These are phyloP conservation scores for Microbotryum scabiosae DNA, from an alignment of 1,284 basidiomycete species.

Conservation along the genomic window DNA sequence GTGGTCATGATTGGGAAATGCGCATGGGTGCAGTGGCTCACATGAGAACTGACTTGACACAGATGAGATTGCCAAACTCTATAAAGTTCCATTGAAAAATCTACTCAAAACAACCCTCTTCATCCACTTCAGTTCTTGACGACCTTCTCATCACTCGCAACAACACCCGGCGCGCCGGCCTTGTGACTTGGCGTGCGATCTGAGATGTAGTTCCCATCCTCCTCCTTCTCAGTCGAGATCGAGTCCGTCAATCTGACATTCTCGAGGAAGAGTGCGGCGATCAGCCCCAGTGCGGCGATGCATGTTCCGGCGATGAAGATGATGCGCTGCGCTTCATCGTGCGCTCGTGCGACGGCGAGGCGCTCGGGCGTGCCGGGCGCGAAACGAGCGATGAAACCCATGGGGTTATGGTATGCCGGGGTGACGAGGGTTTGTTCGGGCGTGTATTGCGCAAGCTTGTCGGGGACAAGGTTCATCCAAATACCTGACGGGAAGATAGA, in stretches of 20 bases:
- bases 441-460: conserved; percentile 34
- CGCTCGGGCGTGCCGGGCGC: conserved; percentile 34
- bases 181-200: no score
- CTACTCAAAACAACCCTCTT: no score
- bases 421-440: conserved; percentile 32
- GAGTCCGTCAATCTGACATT: conserved; percentile 36
- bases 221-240: conserved; percentile 32
- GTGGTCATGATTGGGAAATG: no score
- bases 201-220: background rate
- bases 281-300: conserved; percentile 32
- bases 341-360: conserved; percentile 36
- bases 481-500: conserved; percentile 19
- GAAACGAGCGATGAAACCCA: conserved; percentile 34
- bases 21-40: no score
- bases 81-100: no score
- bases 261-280: conserved; percentile 31
- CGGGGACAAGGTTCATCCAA: conserved; percentile 39
- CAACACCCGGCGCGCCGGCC: no score
- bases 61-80: no score
- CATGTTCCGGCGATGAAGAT: conserved; percentile 38
- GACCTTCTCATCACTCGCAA: no score
- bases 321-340: conserved; percentile 38
- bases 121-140: no score
- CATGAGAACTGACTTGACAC: no score
- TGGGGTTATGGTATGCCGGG: conserved; percentile 36